These are phyloP conservation scores for Amylocystis lapponica DNA, from an alignment of 768 basidiomycete genomes.

Conservation along the genomic window DNA sequence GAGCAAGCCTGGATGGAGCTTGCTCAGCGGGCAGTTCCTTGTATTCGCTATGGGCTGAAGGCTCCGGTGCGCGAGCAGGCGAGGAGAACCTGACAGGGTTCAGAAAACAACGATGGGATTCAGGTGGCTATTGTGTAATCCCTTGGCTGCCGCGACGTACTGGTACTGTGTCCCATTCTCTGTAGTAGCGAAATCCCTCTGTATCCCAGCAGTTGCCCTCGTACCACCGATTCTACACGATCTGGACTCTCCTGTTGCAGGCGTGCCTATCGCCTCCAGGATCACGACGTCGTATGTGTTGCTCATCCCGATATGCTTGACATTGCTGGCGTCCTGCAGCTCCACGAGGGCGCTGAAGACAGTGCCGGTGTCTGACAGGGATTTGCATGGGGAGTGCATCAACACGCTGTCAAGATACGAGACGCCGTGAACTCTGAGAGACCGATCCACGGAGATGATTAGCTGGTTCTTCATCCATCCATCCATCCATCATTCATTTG, in stretches of 20 bases:
- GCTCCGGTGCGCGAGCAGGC: too few relatives aligned
- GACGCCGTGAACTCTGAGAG: too few relatives aligned
- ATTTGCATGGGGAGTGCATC: constrained; percentile 69
- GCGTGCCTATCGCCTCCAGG: constrained; percentile 45
- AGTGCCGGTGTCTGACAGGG: constrained; percentile 51
- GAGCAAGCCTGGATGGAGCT: too few relatives aligned
- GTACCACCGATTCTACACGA: constrained; percentile 84
- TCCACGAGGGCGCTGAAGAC: constrained; percentile 62
- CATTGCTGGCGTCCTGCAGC: constrained; percentile 60
- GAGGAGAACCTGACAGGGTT: too few relatives aligned
- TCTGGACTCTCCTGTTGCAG: constrained; percentile 48
- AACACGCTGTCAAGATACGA: constrained; percentile 75
- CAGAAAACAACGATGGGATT: too few relatives aligned
- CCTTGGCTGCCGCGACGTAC: too few relatives aligned
- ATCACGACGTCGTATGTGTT: constrained; percentile 63
- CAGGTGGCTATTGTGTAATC: too few relatives aligned
- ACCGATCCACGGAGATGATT: too few relatives aligned
- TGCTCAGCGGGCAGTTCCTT: too few relatives aligned
- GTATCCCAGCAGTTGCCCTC: constrained; percentile 75
- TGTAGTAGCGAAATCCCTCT: constrained; percentile 60
- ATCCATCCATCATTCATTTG: too few relatives aligned
- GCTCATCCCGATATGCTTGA: constrained; percentile 65
- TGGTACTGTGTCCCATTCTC: constrained; percentile 66
- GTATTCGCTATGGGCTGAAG: too few relatives aligned
- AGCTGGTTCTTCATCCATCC: too few relatives aligned